Evolutionary conservation across 495 filamentous ascomycete species (phyloP), one percentile per base, ranked within the genome.

Genomic region (Parathielavia hyrcaniae): DNA sequence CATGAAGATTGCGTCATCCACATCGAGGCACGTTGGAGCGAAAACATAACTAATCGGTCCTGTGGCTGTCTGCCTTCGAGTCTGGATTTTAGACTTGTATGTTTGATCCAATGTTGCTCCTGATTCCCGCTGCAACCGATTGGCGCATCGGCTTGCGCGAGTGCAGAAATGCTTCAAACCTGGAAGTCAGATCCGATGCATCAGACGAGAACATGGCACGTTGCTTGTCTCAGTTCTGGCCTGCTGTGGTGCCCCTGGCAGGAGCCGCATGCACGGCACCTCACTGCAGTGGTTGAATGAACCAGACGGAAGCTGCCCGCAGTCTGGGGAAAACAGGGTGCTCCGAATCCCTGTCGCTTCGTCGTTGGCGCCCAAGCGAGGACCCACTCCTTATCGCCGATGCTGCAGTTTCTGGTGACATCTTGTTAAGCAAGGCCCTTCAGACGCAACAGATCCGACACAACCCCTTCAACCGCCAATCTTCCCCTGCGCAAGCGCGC

Each of bases 201-300:
- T 71, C 69, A 71, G 67, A 71, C 67, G 60, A 61, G 63, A n/a
- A 59, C 56, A 54, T 71, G 69, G 65, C 63, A 71, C 69, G 59
- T 52, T 52, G 61, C 38, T 40, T 50, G 69, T 71, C 65, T 68
- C 67, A 66, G 13, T 14, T 59, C 39, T n/a, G n/a, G n/a, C n/a
- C n/a, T 14, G 17, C 35, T 12, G 30, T n/a, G n/a, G n/a, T n/a
- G 32, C 35, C 59, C 34, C 41, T 56, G 61, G 60, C 46, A 51
- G 50, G 69, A 71, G 67, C 67, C 69, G 67, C 67, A 68, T 35
- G 49, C n/a, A 39, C 16, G 41, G 30, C 39, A n/a, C n/a, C n/a
- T n/a, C n/a, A n/a, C n/a, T n/a, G n/a, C n/a, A 36, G 47, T 47
- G 49, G 11, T 10, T 35, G 16, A 40, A 38, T 35, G 16, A 40